Evolutionary conservation across 2,329 filamentous ascomycete genomes (phyloP), one percentile per base, ranked within the genome.

Genomic region (Trichoderma citrinoviride): DNA sequence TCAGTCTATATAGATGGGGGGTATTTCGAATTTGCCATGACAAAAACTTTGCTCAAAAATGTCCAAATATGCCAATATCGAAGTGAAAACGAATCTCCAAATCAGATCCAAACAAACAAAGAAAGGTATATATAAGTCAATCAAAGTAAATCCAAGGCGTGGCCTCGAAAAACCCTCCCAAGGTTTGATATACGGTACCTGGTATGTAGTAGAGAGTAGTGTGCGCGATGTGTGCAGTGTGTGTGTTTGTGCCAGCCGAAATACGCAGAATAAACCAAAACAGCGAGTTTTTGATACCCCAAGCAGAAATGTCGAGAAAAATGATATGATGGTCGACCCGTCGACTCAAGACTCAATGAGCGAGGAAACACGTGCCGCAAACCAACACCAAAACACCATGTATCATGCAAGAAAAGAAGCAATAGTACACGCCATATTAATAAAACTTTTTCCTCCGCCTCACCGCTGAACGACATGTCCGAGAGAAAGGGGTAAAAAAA

Each of bases 11-110:
- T 52, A 37, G 10, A 37, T 3, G 33, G 33, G 62, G 73, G 75
- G 74, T 77, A 76, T 77, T 77, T 73, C 70, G 73, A 37, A 33
- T 29, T 53, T 75, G 73, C 71, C 72, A 70, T 62, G 69, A 65
- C 68, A 37, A 10, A 14, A 37, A 33, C 14, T 12, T 37, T 69
- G 72, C 68, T 71, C 65, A 71, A 37, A 37, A 68, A 50, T 33
- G 15, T 52, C 56, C 46, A 23, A 23, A 37, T 14, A 37, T 37
- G 33, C 33, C 33, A 37, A 67, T 43, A 23, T 54, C 46, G 55
- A 56, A 57, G 25, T 29, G 5, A 61, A 56, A 10, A 29, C 57
- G 58, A 56, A 57, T 17, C 8, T 10, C 29, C 46, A 25, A 61
- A 55, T n/a, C 19, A 43, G 52, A 43, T 56, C 53, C 44, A 56